These are phyloP conservation scores for Casuarina glauca DNA, from an alignment of 306 rosid genomes.

Conservation along the genomic window DNA sequence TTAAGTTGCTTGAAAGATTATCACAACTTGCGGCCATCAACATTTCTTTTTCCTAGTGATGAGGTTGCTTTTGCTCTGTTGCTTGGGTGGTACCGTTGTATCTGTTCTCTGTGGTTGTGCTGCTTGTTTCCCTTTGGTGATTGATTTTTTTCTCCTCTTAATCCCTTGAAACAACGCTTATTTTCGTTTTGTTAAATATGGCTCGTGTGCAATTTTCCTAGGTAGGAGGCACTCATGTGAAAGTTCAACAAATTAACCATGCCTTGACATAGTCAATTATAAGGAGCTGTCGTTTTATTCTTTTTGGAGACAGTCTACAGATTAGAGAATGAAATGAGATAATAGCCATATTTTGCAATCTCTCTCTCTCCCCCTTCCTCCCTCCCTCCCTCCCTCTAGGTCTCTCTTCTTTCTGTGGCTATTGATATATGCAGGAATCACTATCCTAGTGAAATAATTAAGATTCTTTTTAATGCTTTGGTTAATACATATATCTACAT, in stretches of 20 bases:
- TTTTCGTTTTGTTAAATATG: background rate
- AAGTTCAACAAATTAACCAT: background rate
- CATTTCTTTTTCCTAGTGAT: constrained; percentile 77
- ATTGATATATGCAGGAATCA: background rate
- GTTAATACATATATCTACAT: background rate
- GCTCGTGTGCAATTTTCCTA: background rate
- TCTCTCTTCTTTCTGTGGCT: background rate
- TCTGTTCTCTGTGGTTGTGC: background rate
- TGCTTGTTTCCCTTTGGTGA: constrained; percentile 23
- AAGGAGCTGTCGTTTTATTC: background rate
- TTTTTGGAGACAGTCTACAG: background rate
- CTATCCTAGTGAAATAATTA: background rate
- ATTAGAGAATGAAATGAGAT: background rate
- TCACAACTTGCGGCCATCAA: constrained; percentile 91
- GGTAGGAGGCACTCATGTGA: background rate
- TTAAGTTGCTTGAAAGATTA: constrained; percentile 81
- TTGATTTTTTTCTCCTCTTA: background rate
- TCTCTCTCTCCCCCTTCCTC: background rate
- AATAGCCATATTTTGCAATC: background rate
- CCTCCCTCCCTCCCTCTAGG: no score
- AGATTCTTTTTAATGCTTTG: no score
- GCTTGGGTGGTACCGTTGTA: constrained; percentile 22
- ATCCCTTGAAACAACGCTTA: background rate
- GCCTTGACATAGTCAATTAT: background rate
- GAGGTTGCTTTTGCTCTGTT: constrained; percentile 56